Conservation (phyloP, 805 yeast species). For the Candida taoyuanica region DNA sequence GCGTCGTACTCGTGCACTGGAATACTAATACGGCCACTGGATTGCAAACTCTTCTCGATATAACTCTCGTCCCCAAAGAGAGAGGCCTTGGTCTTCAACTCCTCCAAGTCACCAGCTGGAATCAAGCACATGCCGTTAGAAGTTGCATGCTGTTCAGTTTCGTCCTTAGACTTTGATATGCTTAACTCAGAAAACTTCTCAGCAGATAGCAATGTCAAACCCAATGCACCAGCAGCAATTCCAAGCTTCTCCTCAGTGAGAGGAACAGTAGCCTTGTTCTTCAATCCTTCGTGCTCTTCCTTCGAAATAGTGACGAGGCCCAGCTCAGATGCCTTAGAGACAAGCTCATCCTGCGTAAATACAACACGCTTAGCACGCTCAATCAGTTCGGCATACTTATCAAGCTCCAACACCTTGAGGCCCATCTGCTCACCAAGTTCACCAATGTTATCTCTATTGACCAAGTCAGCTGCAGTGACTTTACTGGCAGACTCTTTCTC, state of each 20-base stretch:
- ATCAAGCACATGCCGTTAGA: conserved; percentile 2
- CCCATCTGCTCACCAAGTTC: conserved; percentile 12
- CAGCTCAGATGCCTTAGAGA: conserved; percentile 20
- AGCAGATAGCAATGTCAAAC: background rate
- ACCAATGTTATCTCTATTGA: conserved; percentile 13
- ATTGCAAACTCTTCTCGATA: conserved; percentile 1
- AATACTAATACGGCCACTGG: conserved; percentile 21
- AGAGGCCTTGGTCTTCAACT: conserved; percentile 2
- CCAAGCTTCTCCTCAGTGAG: background rate
- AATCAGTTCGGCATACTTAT: conserved; percentile 18
- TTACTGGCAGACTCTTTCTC: conserved; percentile 4
- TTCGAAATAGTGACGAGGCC: conserved; percentile 28
- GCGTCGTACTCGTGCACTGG: conserved; percentile 17
- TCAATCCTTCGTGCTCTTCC: conserved; percentile 6
- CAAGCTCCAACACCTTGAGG: conserved; percentile 23
- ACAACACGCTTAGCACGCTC: conserved; percentile 6
- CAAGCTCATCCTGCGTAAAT: conserved; percentile 9
- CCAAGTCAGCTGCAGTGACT: conserved; percentile 8
- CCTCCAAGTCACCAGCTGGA: conserved; percentile 3
- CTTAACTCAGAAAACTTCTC: background rate
- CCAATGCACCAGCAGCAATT: background rate
- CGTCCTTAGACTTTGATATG: background rate
- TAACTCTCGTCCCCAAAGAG: background rate
- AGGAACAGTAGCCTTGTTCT: conserved; percentile 1
- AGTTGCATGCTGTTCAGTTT: background rate